A percentile compares a stretch with the other conserved stretches of the same genome.
phyloP scores from a whole-genome alignment of 75 land plant genomes.

The Pseudotsuga menziesii region DNA sequence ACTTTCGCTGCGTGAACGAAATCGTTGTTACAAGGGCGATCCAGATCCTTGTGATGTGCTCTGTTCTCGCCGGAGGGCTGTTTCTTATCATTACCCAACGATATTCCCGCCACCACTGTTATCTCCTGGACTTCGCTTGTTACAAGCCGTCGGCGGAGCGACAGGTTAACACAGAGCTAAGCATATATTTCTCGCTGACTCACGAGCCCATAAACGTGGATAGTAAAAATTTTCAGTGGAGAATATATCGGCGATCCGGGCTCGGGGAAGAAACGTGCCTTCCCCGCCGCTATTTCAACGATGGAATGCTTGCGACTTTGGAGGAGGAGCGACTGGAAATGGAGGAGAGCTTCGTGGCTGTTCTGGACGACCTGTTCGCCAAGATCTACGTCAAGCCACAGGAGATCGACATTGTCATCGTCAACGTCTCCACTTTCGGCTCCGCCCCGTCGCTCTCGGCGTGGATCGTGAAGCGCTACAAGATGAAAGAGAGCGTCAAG shows the following conservation, averaged over 20 bases:
- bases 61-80: too few relatives aligned
- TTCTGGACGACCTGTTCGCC: background rate
- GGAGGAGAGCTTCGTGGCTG: too few relatives aligned
- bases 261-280: slow-evolving; percentile 2
- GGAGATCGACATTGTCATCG: background rate
- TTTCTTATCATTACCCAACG: slow-evolving; percentile 14
- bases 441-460: slow-evolving; percentile 28
- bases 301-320: background rate
- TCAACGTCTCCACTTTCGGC: slow-evolving; percentile 24
- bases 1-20: too few relatives aligned
- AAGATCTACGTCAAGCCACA: too few relatives aligned
- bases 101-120: slow-evolving; percentile 45
- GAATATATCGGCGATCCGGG: slow-evolving; percentile 32
- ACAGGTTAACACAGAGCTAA: slow-evolving; percentile 37
- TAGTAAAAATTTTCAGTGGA: slow-evolving; percentile 46
- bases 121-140: slow-evolving; percentile 42
- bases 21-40: too few relatives aligned
- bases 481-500: slow-evolving; percentile 23
- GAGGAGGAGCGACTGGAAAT: too few relatives aligned
- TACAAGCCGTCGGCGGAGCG: slow-evolving; percentile 25
- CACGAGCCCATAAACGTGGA: slow-evolving; percentile 30
- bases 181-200: slow-evolving; percentile 18
- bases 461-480: slow-evolving; percentile 27
- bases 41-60: too few relatives aligned
- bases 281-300: background rate